phyloP scores from a whole-genome alignment of 1,284 basidiomycete species.

The Malassezia cuniculi region DNA sequence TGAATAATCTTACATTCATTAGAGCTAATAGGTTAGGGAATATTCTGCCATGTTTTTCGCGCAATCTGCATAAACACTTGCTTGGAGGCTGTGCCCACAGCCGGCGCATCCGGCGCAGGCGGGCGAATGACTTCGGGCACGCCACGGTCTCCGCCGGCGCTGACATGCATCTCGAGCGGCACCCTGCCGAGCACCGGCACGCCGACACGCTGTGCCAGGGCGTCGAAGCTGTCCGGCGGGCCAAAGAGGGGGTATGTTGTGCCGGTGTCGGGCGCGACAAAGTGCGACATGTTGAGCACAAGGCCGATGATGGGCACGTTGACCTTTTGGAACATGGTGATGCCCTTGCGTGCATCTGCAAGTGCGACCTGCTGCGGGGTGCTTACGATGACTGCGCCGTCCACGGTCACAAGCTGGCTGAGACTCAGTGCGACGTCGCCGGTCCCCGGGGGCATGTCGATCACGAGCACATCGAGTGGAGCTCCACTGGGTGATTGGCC shows the following conservation, averaged over 20 bases:
- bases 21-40: too few species aligned
- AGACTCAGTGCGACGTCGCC: constrained; percentile 88
- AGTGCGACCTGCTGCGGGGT: constrained; percentile 93
- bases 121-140: constrained; percentile 48
- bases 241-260: constrained; percentile 69
- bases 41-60: too few species aligned
- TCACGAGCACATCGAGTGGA: constrained; percentile 65
- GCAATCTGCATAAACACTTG: too few species aligned
- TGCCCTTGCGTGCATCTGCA: constrained; percentile 79
- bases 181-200: constrained; percentile 68
- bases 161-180: constrained; percentile 67
- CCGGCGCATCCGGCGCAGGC: too few species aligned
- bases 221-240: constrained; percentile 55
- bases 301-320: constrained; percentile 75
- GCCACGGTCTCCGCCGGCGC: constrained; percentile 63
- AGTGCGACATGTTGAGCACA: constrained; percentile 80
- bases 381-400: constrained; percentile 53
- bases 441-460: constrained; percentile 96
- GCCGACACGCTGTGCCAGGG: constrained; percentile 54
- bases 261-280: constrained; percentile 65
- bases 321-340: constrained; percentile 83
- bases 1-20: too few species aligned
- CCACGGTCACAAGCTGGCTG: constrained; percentile 62
- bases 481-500: constrained; percentile 8
- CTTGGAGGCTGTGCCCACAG: too few species aligned